Conservation (phyloP, 163 green algal species). For the Chlamydomonas reinhardtii region DNA sequence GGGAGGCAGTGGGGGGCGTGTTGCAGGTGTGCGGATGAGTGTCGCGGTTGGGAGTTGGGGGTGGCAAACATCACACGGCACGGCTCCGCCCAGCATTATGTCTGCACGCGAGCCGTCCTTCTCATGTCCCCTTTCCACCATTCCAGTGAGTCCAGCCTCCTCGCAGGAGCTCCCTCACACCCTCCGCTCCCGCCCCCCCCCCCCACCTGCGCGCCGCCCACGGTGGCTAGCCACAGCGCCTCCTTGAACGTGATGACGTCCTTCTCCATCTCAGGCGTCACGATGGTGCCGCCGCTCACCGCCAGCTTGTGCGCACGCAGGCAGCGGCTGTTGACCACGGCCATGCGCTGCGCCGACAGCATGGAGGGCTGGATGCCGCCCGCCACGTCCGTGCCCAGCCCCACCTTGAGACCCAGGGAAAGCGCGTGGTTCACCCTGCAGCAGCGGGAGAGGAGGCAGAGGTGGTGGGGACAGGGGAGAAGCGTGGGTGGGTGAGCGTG, state of each 20-base stretch:
- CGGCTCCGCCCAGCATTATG: too few relatives aligned
- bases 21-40: too few relatives aligned
- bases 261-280: constrained; percentile 60
- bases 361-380: constrained; percentile 77
- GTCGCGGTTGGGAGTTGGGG: too few relatives aligned
- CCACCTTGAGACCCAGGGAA: constrained; percentile 68
- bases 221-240: constrained; percentile 78
- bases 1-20: too few relatives aligned
- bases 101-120: too few relatives aligned
- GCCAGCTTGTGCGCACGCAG: constrained; percentile 71
- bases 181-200: constrained; percentile 10
- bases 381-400: constrained; percentile 79
- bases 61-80: too few relatives aligned
- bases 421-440: constrained; percentile 65
- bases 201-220: constrained; percentile 69
- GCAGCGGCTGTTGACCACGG: constrained; percentile 72
- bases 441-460: neutral
- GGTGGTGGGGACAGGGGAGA: too few relatives aligned
- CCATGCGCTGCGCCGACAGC: constrained; percentile 74
- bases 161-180: neutral
- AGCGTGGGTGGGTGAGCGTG: too few relatives aligned
- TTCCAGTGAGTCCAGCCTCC: too few relatives aligned
- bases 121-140: too few relatives aligned
- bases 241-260: constrained; percentile 59
- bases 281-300: constrained; percentile 41